Evolutionary conservation across 495 filamentous ascomycete species (phyloP), one percentile per base, ranked within the genome.

Genomic region (Apiosordaria backusii): DNA sequence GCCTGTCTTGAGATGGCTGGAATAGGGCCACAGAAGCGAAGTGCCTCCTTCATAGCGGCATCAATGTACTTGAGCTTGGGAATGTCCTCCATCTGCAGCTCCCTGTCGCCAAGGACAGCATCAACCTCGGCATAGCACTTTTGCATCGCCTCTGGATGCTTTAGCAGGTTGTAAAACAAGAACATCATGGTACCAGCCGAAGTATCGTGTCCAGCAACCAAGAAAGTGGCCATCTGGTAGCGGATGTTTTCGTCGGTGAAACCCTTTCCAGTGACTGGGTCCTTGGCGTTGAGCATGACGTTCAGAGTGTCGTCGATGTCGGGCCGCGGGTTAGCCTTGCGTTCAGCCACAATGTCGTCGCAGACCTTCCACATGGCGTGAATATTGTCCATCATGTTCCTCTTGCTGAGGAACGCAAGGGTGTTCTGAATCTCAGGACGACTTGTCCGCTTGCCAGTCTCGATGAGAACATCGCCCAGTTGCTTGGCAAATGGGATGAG

Each of bases 291-390:
- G 53, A 91, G 73, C 81, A 91, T 83, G 0, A 83, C 82, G 74
- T 88, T 87, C 4, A 91, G 76, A 10, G 89, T 75, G 75, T 90
- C 88, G 61, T 86, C 83, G 62, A 85, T 84, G 5, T 87, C 80
- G 0, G 80, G 77, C 1, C 69, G 60, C 4, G 83, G 82, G 61
- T 88, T 77, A 6, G 78, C 72, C 54, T 79, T 82, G 26, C 86
- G 80, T 21, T 84, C 77, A 25, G 82, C 77, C 0, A 90, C 74
- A 24, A 89, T 72, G 52, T 89, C 81, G 40, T 78, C 75, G 18
- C 85, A 79, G 3, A 85, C 68, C 4, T 82, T 78, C n/a, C 78
- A 77, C 68, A 88, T 77, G 53, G 82, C 76, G 3, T 78, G 71
- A 45, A 87, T 84, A 68, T 88, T 82, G 10, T 74, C 73, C 63